A percentile compares a stretch with the other conserved stretches of the same genome.
Evolutionary conservation across 2,329 filamentous ascomycete species (phyloP).

Genomic region (Neophaeococcomyces mojaviensis): DNA sequence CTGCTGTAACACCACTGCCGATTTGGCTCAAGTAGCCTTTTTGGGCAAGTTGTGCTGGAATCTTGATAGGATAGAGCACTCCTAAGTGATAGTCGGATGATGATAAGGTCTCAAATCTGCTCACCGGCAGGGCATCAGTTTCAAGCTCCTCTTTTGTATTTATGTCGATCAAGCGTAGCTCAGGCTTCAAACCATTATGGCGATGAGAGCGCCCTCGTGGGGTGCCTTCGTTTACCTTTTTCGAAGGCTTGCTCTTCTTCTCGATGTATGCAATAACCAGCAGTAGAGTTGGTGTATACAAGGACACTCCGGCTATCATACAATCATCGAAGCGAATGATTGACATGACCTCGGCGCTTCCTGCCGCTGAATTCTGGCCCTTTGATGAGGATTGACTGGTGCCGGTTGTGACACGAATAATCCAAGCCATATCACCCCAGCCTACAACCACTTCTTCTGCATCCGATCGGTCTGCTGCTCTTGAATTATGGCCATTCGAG

Average conservation of each 20-base stretch:
- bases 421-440: constrained; percentile 95
- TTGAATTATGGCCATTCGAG: constrained; percentile 34
- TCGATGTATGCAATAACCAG: constrained; percentile 86
- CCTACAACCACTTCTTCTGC: constrained; percentile 80
- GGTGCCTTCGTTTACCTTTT: constrained; percentile 43
- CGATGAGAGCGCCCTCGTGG: constrained; percentile 44
- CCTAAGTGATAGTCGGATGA: constrained; percentile 88
- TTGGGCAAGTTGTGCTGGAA: constrained; percentile 56
- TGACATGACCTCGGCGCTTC: constrained; percentile 82
- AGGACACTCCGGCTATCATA: constrained; percentile 90
- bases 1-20: constrained; percentile 39
- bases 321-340: constrained; percentile 92
- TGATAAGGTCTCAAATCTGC: constrained; percentile 75
- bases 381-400: constrained; percentile 47
- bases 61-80: constrained; percentile 68
- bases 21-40: constrained; percentile 61
- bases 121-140: constrained; percentile 77
- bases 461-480: constrained; percentile 34
- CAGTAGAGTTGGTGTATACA: constrained; percentile 88
- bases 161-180: constrained; percentile 84
- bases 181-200: constrained; percentile 74
- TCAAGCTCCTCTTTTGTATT: constrained; percentile 75
- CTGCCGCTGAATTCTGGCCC: constrained; percentile 57
- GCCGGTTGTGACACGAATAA: constrained; percentile 80
- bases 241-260: constrained; percentile 60